These are phyloP conservation scores for Silene noctiflora DNA, from an alignment of 179 eudicot species.

Conservation along the genomic window DNA sequence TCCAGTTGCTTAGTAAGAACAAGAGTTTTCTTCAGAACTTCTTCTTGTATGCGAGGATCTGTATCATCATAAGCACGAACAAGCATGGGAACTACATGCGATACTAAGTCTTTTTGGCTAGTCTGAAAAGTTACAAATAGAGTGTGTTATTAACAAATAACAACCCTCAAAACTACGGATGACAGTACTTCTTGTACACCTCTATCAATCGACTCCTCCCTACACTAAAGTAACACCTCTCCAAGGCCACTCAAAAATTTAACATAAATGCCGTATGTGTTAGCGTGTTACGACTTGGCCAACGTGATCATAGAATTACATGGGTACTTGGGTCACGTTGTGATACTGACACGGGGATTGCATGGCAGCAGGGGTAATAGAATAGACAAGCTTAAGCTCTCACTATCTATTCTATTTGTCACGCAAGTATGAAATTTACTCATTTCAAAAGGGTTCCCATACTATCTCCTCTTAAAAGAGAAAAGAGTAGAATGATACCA, in stretches of 20 bases:
- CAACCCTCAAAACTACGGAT: not conserved
- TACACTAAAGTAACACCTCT: not conserved
- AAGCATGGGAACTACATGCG: constrained; percentile 88
- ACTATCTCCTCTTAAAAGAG: no score
- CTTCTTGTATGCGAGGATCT: constrained; percentile 98
- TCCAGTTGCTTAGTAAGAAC: constrained; percentile 83
- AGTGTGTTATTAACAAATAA: not conserved
- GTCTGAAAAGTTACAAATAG: constrained; percentile 44
- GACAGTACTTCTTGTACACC: not conserved
- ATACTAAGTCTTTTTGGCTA: constrained; percentile 63
- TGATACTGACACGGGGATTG: no score
- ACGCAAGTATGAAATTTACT: no score
- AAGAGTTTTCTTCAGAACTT: constrained; percentile 73
- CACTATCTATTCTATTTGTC: no score
- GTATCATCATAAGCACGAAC: constrained; percentile 95
- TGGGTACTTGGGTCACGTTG: no score
- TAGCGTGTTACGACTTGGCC: no score
- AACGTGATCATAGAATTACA: no score
- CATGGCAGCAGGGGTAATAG: no score
- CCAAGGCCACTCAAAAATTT: not conserved
- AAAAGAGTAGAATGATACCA: no score
- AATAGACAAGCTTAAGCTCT: no score
- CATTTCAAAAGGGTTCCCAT: no score
- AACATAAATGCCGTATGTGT: not conserved
- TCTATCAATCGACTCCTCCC: not conserved